phyloP scores from a whole-genome alignment of 306 rosid species.

The Fragaria ananassa region DNA sequence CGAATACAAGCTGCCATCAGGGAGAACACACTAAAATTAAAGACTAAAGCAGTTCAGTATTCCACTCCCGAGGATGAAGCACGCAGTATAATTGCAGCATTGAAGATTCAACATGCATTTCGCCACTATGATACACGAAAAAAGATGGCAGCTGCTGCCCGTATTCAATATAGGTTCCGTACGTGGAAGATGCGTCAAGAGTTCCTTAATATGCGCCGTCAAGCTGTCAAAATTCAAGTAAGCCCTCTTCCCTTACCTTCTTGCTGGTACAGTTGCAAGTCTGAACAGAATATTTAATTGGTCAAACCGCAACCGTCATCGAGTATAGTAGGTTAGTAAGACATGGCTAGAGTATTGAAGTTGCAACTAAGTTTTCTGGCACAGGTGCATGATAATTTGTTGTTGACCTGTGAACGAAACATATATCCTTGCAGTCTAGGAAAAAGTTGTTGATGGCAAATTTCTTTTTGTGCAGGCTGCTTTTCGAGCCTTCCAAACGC shows the following conservation, averaged over 20 bases:
- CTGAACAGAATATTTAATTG: background rate
- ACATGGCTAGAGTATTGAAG: background rate
- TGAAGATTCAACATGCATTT: slow-evolving; percentile 95
- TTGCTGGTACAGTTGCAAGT: slow-evolving; percentile 5
- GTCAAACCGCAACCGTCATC: background rate
- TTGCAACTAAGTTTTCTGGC: background rate
- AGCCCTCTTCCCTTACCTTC: slow-evolving; percentile 24
- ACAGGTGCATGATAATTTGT: background rate
- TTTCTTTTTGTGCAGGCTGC: slow-evolving; percentile 64
- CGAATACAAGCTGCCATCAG: slow-evolving; percentile 86
- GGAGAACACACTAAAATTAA: slow-evolving; percentile 63
- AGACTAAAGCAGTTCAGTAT: slow-evolving; percentile 43
- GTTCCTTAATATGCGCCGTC: slow-evolving; percentile 72
- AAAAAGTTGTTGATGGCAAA: slow-evolving; percentile 23
- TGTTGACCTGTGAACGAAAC: background rate
- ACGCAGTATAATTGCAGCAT: slow-evolving; percentile 74
- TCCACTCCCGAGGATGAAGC: slow-evolving; percentile 76
- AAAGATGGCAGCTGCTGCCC: slow-evolving; percentile 74
- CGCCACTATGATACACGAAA: slow-evolving; percentile 60
- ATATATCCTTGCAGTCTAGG: slow-evolving; percentile 3
- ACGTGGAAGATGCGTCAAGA: slow-evolving; percentile 82
- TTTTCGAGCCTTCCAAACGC: slow-evolving; percentile 70
- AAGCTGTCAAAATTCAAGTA: slow-evolving; percentile 84
- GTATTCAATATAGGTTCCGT: slow-evolving; percentile 76
- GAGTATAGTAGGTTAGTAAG: background rate